Percentiles rank a stretch among this genome's conserved stretches.
Evolutionary conservation across 805 yeast species (phyloP).

Genomic region (Priceomyces melissophilus): DNA sequence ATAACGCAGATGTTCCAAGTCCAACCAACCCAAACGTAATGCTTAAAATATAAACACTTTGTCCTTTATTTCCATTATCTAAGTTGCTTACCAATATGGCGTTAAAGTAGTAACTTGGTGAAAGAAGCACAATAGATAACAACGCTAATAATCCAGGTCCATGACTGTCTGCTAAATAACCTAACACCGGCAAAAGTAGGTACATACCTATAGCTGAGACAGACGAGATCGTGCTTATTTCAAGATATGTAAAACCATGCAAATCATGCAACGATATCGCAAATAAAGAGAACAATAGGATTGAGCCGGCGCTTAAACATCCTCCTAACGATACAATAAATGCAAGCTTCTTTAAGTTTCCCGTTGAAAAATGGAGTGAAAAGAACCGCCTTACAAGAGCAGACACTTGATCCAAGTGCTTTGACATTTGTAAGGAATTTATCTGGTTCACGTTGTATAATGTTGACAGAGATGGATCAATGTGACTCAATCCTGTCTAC

Average conservation of each 20-base stretch:
- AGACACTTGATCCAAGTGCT: constrained; percentile 9
- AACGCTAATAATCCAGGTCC: constrained; percentile 74
- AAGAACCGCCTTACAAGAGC: constrained; percentile 35
- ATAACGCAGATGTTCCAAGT: constrained; percentile 67
- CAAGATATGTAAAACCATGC: constrained; percentile 61
- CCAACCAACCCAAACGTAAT: constrained; percentile 60
- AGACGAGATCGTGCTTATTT: constrained; percentile 69
- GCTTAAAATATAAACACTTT: constrained; percentile 29
- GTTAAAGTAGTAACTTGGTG: constrained; percentile 60
- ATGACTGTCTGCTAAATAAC: constrained; percentile 78
- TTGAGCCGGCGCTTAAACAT: constrained; percentile 79
- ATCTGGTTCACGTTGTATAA: no score
- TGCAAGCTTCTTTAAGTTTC: constrained; percentile 45
- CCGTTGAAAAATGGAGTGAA: constrained; percentile 38
- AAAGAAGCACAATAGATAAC: constrained; percentile 55
- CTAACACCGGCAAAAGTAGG: constrained; percentile 75
- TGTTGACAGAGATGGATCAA: background rate
- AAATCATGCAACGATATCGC: constrained; percentile 61
- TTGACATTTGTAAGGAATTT: constrained; percentile 6
- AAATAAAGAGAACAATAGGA: constrained; percentile 76
- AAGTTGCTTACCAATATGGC: constrained; percentile 17
- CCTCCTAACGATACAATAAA: constrained; percentile 56
- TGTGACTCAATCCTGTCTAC: background rate
- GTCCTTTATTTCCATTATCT: constrained; percentile 1
- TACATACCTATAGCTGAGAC: constrained; percentile 79